Base-by-base conservation (phyloP, 495 filamentous ascomycete genomes). In the Staphylotrichum tortipilum region DNA sequence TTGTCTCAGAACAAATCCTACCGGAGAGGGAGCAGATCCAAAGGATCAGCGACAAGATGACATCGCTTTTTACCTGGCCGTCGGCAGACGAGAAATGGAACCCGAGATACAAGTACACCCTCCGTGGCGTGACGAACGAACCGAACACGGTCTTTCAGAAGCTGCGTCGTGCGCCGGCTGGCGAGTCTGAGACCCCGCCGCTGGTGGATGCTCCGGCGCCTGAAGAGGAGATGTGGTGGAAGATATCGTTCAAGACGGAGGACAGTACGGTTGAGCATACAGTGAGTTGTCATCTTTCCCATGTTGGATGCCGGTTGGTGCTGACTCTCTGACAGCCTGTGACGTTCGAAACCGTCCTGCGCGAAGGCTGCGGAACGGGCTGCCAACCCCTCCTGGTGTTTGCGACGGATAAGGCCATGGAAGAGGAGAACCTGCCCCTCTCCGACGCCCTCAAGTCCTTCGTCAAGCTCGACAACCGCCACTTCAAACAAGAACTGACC, bases 211-310 rank as follows among this genome's bases (percentile, higher is more conserved):
- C 11, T 10, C 3, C 45, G 7, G n/a, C 37, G 7, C 29, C 52
- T 23, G 48, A 24, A 1, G 69, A 72, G 29, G 67, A 71, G 37
- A 9, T 22, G 34, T 75, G 72, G 72, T 75, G 65, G 64, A 69
- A 67, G 46, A 51, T 71, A 34, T 64, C 54, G 43, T 66, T 62
- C 36, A 49, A 53, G 2, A 37, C 47, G 2, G 52, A 53, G 3
- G 57, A 65, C 19, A 50, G 59, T 11, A 53, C 61, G 47, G 58
- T 60, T 11, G 66, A 71, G 55, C 43, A 47, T n/a, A 28, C 14
- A 10, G 71, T 72, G 57, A 30, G 60, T n/a, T n/a, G n/a, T 48
- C 9, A 15, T 6, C 12, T 12, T 10, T n/a, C 15, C 21, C 2
- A 37, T 10, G 9, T 35, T 21, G 7, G 8, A 14, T 4, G 11